Base-by-base conservation (phyloP, 2,329 filamentous ascomycete genomes). In the Zalaria obscura region DNA sequence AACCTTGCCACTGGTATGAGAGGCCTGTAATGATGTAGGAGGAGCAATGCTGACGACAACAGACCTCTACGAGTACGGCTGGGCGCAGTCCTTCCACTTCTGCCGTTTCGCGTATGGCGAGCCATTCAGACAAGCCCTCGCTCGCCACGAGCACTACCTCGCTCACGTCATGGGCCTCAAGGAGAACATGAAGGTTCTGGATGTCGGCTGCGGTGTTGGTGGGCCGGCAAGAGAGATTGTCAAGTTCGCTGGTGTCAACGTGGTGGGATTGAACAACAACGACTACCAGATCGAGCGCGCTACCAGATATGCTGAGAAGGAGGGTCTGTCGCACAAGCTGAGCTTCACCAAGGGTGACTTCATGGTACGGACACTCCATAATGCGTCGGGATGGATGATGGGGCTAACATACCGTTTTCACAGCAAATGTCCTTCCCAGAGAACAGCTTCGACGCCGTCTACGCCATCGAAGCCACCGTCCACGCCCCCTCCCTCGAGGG, bases 221-320 rank as follows among this genome's bases (percentile, higher is more conserved):
- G 91, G 91, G 37, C 91, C 91, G 25, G 91, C 89, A 5, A 78
- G 88, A 47, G 88, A 96, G 69, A 96, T 98, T 55, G 85, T 84
- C 66, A 93, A 93, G 67, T 98, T 98, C 68, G 82, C 85, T 7
- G 89, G 84, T 47, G 82, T 77, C 53, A 86, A 95, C 54, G 75
- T 96, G 48, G 81, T 86, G 25, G 91, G 91, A 35, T 68, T 96
- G 61, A 98, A 96, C 78, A 96, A 95, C 78, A 96, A 96, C 65
- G 86, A 95, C 68, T 98, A 98, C 71, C 91, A 96, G 69, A 94
- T 96, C 51, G 77, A 95, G 60, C 84, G 91, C 50, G 89, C 88
- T n/a, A 87, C 78, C 9, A 70, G 73, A 41, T 94, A 95, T 59
- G 86, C 88, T 3, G 65, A 73, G 47, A 85, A 86, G 64, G 85